Evolutionary conservation across 257 asterid genomes (phyloP).

Genomic region (Fraxinus americana): DNA sequence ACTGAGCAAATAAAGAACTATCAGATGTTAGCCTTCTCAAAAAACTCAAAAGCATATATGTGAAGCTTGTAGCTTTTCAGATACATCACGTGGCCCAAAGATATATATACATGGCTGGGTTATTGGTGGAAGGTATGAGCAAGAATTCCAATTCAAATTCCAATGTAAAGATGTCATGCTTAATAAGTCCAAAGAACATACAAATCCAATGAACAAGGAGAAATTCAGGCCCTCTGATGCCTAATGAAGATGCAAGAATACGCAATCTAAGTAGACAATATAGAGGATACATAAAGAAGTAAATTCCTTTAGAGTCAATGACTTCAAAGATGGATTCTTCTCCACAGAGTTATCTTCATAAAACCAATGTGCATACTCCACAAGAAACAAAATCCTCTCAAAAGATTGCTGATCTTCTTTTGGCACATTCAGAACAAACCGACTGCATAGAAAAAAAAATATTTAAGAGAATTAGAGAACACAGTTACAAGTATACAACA

Average conservation of each 20-base stretch:
- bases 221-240: neutral
- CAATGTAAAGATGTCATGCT: neutral
- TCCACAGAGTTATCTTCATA: constrained; percentile 96
- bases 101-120: constrained; percentile 14
- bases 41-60: constrained; percentile 4
- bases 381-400: constrained; percentile 96
- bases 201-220: neutral
- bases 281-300: constrained; percentile 87
- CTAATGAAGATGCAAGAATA: constrained; percentile 3
- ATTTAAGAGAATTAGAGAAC: constrained; percentile 5
- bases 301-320: constrained; percentile 89
- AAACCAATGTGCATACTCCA: constrained; percentile 98
- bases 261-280: constrained; percentile 5
- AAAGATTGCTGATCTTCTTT: constrained; percentile 97
- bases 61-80: neutral
- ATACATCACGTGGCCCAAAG: neutral
- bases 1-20: neutral
- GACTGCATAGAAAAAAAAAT: constrained; percentile 54
- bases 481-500: constrained; percentile 11
- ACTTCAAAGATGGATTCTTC: constrained; percentile 89
- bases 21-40: neutral
- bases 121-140: neutral
- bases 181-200: neutral
- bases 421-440: constrained; percentile 95
- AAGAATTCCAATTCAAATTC: neutral